These are phyloP conservation scores for Zanthoxylum bungeanum DNA, from an alignment of 345 rosid species.

Conservation along the genomic window DNA sequence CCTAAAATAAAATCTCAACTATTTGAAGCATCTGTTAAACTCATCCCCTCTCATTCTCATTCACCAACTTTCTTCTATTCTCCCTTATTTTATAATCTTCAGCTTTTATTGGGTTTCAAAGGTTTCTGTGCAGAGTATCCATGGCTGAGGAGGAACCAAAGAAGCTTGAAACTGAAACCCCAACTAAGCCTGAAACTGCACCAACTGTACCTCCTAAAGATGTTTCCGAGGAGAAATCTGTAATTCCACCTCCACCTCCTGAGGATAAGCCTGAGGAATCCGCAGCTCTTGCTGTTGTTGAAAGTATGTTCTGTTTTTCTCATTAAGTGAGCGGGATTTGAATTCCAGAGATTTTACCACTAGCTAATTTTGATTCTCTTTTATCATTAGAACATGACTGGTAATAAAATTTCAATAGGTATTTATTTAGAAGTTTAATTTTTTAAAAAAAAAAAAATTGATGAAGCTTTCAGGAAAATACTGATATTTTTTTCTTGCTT, in stretches of 20 bases:
- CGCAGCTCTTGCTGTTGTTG: slow-evolving; percentile 30
- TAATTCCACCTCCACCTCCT: slow-evolving; percentile 25
- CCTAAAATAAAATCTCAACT: slow-evolving; percentile 30
- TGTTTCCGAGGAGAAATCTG: slow-evolving; percentile 42
- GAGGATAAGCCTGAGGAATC: slow-evolving; percentile 36
- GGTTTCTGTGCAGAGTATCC: not conserved
- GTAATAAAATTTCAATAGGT: not conserved
- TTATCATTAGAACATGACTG: not conserved
- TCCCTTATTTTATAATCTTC: not conserved
- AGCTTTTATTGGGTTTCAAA: not conserved
- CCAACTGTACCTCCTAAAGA: slow-evolving; percentile 30
- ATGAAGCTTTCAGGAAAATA: not conserved
- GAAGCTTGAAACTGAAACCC: slow-evolving; percentile 36
- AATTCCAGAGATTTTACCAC: too few species aligned
- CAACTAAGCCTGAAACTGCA: slow-evolving; percentile 16
- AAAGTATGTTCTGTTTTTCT: slow-evolving; percentile 24
- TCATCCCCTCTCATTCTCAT: not conserved
- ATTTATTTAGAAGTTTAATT: too few species aligned
- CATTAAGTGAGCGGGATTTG: too few species aligned
- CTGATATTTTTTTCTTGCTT: not conserved
- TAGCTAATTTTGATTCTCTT: not conserved
- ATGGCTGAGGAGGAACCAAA: slow-evolving; percentile 54
- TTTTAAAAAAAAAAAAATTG: not conserved
- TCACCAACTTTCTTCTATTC: not conserved
- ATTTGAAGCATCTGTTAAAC: not conserved